phyloP scores from a whole-genome alignment of 129 eudicot species.

The Escallonia herrerae region DNA sequence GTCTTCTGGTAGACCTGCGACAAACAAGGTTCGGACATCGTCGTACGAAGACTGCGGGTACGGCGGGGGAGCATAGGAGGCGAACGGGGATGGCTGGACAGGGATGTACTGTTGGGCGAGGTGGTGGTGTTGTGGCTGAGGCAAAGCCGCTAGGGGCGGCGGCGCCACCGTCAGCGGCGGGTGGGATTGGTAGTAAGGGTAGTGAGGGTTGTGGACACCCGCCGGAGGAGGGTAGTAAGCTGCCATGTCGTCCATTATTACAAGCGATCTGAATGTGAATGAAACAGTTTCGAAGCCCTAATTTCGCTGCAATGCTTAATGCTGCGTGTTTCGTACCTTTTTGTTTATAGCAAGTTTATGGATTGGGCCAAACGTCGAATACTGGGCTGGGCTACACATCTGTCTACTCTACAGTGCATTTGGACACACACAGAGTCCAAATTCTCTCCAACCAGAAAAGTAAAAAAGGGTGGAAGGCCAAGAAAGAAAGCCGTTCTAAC shows the following conservation, averaged over 20 bases:
- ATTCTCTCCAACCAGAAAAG: too few relatives aligned
- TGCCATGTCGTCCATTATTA: conserved; percentile 55
- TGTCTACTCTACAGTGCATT: too few relatives aligned
- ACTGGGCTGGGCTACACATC: too few relatives aligned
- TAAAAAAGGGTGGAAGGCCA: too few relatives aligned
- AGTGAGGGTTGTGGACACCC: conserved; percentile 25
- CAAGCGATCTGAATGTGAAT: background rate
- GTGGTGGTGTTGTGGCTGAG: conserved; percentile 24
- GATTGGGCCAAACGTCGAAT: too few relatives aligned
- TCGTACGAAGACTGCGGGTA: conserved; percentile 36
- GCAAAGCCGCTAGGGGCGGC: conserved; percentile 29
- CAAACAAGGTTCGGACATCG: conserved; percentile 77
- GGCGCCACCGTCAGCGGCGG: conserved; percentile 50
- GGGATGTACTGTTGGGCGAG: background rate
- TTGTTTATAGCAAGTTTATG: too few relatives aligned
- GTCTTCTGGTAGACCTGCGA: conserved; percentile 91
- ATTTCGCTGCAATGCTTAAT: too few relatives aligned
- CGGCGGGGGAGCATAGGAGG: conserved; percentile 38
- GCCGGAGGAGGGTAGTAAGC: conserved; percentile 72
- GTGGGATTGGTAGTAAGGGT: conserved; percentile 40
- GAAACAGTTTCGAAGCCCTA: background rate
- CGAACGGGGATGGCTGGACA: conserved; percentile 29
- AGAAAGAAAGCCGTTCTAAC: too few relatives aligned
- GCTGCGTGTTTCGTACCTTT: too few relatives aligned
- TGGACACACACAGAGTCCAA: too few relatives aligned